Evolutionary conservation across 768 basidiomycete species (phyloP).

Genomic region (Termitomyces sp.): DNA sequence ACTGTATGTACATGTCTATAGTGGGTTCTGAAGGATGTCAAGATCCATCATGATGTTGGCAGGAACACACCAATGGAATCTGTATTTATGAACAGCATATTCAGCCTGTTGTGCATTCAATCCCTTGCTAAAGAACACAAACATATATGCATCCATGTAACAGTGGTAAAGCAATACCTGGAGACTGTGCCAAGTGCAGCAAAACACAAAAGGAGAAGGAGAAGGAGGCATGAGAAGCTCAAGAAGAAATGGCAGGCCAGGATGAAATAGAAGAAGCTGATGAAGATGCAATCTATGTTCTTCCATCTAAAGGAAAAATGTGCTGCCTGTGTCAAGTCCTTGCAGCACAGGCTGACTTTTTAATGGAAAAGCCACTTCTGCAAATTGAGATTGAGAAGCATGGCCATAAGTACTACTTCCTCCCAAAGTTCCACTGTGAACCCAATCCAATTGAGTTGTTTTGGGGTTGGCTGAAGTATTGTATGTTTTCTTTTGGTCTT

Average conservation of each 20-base stretch:
- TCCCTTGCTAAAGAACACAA: background rate
- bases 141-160: background rate
- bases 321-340: background rate
- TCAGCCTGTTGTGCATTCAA: background rate
- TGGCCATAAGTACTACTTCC: background rate
- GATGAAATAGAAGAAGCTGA: background rate
- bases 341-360: conserved; percentile 11
- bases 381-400: conserved; percentile 1
- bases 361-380: conserved; percentile 17
- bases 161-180: background rate
- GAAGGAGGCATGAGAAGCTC: background rate
- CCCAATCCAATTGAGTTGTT: conserved; percentile 4
- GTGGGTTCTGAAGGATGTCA: background rate
- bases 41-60: background rate
- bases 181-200: background rate
- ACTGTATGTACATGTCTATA: background rate
- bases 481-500: background rate
- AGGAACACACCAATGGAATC: background rate
- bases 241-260: background rate
- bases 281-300: background rate
- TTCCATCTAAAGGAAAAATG: background rate
- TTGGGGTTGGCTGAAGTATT: background rate
- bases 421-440: background rate
- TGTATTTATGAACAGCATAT: background rate
- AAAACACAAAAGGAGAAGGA: background rate